phyloP scores from a whole-genome alignment of 495 filamentous ascomycete species.

The Penicillium pancosmium region DNA sequence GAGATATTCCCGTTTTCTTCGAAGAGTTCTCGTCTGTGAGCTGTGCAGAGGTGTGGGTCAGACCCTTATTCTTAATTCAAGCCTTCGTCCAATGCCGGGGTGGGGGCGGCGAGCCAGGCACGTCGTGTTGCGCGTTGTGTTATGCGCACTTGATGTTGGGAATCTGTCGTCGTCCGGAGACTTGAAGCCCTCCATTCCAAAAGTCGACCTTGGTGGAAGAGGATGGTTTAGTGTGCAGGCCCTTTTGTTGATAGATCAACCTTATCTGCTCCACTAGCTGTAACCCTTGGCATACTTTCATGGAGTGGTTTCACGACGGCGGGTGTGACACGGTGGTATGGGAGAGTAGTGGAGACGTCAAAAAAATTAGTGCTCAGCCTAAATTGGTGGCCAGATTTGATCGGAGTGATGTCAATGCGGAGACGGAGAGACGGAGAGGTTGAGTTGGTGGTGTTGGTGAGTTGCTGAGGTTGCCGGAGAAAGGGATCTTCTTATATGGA shows the following conservation, averaged over 20 bases:
- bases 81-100: not conserved
- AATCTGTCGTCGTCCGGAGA: slow-evolving; percentile 4
- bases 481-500: not conserved
- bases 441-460: not conserved
- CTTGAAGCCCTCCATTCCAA: not conserved
- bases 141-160: not conserved
- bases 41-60: not conserved
- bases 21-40: not conserved
- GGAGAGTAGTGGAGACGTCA: slow-evolving; percentile 2
- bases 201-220: not conserved
- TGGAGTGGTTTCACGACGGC: not conserved
- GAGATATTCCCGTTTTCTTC: not conserved
- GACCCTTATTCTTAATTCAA: slow-evolving; percentile 5
- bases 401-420: slow-evolving; percentile 5
- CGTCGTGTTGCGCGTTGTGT: not conserved
- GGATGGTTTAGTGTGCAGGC: not conserved
- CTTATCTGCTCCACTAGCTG: not conserved
- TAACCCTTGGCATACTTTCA: not conserved
- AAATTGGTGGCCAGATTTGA: not conserved
- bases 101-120: not conserved
- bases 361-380: not conserved
- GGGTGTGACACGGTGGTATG: not conserved
- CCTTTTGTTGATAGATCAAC: not conserved
- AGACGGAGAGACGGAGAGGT: not conserved
- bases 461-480: not conserved